Conservation (phyloP, 139 green algal species). For the Mychonastes homosphaera region DNA sequence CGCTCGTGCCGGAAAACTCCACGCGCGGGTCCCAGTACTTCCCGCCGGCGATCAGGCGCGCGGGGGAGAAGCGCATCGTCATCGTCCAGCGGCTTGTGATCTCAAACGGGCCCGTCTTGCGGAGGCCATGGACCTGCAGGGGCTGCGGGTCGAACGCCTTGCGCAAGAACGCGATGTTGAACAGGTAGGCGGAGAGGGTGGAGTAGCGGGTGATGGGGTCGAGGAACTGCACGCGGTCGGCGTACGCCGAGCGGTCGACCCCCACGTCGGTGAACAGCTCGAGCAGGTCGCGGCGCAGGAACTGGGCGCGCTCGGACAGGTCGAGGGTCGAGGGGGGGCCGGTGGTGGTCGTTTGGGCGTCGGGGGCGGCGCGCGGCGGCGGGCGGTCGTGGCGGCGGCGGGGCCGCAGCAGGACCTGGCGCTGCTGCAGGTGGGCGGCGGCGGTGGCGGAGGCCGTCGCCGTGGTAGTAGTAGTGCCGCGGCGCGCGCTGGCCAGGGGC, state of each 20-base stretch:
- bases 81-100: conserved; percentile 41
- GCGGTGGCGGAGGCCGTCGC: no score
- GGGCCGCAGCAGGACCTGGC: conserved; percentile 26
- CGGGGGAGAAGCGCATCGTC: conserved; percentile 31
- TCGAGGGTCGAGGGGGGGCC: not conserved
- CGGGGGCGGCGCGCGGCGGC: not conserved
- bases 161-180: conserved; percentile 42
- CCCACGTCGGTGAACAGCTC: conserved; percentile 43
- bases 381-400: not conserved
- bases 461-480: no score
- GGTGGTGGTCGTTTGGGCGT: not conserved
- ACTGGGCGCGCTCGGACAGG: conserved; percentile 17
- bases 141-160: conserved; percentile 24
- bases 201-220: conserved; percentile 45
- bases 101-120: not conserved
- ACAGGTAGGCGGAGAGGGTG: conserved; percentile 34
- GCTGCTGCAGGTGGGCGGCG: conserved; percentile 20
- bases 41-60: conserved; percentile 1
- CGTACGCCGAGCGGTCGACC: conserved; percentile 36
- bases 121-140: conserved; percentile 34
- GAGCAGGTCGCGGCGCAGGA: conserved; percentile 17
- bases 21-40: conserved; percentile 29
- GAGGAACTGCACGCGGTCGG: conserved; percentile 28
- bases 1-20: conserved; percentile 38
- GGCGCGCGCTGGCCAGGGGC: no score